These are phyloP conservation scores for Daldinia childiae DNA, from an alignment of 495 filamentous ascomycete species.

Conservation along the genomic window DNA sequence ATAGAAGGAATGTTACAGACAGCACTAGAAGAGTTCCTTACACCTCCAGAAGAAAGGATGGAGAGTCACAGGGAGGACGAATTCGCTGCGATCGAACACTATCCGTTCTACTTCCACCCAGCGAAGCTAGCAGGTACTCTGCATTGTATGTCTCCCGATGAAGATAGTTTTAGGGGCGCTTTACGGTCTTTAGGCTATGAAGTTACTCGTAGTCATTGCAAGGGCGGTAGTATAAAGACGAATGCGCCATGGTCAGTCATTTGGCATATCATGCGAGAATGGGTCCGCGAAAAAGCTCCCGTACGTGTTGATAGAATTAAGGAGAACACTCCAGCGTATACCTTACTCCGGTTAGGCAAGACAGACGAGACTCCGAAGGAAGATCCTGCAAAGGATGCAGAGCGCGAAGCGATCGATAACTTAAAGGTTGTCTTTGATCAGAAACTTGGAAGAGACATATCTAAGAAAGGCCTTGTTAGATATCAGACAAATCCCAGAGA, in stretches of 20 bases:
- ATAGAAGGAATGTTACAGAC: conserved; percentile 92
- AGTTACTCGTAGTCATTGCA: conserved; percentile 83
- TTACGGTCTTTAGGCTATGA: conserved; percentile 81
- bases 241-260: conserved; percentile 87
- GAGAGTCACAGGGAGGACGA: conserved; percentile 54
- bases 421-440: conserved; percentile 83
- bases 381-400: conserved; percentile 23
- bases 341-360: conserved; percentile 59
- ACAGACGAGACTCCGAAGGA: conserved; percentile 37
- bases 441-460: conserved; percentile 72
- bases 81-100: conserved; percentile 67
- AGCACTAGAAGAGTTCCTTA: conserved; percentile 77
- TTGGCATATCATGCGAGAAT: conserved; percentile 95
- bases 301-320: conserved; percentile 75
- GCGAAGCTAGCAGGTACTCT: conserved; percentile 74
- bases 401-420: conserved; percentile 46
- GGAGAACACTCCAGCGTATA: conserved; percentile 72
- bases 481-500: conserved; percentile 89
- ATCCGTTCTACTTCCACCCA: conserved; percentile 90
- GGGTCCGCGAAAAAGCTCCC: conserved; percentile 79
- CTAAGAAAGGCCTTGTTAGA: conserved; percentile 71
- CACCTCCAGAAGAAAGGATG: conserved; percentile 46
- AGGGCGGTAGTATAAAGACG: conserved; percentile 87
- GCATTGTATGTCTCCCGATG: conserved; percentile 77
- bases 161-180: conserved; percentile 79